Evolutionary conservation across 108 stramenopile genomes (phyloP), one percentile per base, ranked within the genome.

Genomic region (Nannochloropsis granulata): DNA sequence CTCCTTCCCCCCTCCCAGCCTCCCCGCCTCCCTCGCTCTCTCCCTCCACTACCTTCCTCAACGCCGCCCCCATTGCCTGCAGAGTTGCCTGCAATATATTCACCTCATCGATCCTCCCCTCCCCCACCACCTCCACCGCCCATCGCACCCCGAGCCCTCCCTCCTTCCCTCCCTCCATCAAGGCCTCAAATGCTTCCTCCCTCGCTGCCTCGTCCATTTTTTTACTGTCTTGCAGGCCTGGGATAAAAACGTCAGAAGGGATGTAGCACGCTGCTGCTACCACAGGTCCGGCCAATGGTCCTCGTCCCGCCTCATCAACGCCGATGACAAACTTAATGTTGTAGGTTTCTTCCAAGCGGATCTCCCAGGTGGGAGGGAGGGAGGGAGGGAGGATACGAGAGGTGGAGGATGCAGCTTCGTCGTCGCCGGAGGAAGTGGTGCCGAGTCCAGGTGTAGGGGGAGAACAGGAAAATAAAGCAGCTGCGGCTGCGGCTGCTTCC

Each of bases 41-140:
- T 5, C 34, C 79, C 13, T 88, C 79, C 34, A 84, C 82, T 23
- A 83, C 78, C 19, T 83, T 44, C 44, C 90, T 45, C 16, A 93
- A 85, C 13, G 43, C 84, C 14, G 93, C 93, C 45, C 85, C 82
- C 98, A 99, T 99, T 0, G 91, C 95, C 80, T 93, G 87, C 86
- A 97, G 83, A 12, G 97, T 96, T 12, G 98, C 97, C 86, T 97
- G 95, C 45, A 99, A 91, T 84, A 99, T 99, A 85, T 99, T 99
- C 78, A 98, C 91, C 91, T 95, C 92, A 89, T 99, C 99, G 91
- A 99, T 98, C n/a, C 91, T 80, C 34, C 85, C 79, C 12, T 95
- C 95, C 86, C 93, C 93, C 0, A 94, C 90, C 43, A 95, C 89
- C 21, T 93, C 90, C 8, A 94, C 92, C 11, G 94, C 94, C 90